phyloP scores from a whole-genome alignment of 1,284 basidiomycete species.

The Coriolopsis trogii region DNA sequence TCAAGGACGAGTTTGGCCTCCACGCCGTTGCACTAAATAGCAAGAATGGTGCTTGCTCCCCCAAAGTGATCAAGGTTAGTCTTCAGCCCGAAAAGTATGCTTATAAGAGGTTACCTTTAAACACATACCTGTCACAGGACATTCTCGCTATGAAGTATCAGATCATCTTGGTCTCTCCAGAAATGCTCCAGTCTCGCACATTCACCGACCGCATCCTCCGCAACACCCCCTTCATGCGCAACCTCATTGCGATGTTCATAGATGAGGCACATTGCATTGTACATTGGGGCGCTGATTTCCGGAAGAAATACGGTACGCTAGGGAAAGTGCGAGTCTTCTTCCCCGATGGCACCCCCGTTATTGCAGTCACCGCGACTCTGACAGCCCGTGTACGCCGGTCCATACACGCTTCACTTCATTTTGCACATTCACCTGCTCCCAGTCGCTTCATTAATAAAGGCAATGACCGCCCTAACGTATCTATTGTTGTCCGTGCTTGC shows the following conservation, averaged over 20 bases:
- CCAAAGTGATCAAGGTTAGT: slow-evolving; percentile 29
- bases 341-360: slow-evolving; percentile 35
- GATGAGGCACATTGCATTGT: slow-evolving; percentile 45
- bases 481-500: slow-evolving; percentile 40
- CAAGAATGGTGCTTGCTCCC: slow-evolving; percentile 29
- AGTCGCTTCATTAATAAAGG: slow-evolving; percentile 29
- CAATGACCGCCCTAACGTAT: slow-evolving; percentile 43
- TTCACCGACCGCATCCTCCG: slow-evolving; percentile 39
- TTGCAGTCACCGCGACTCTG: slow-evolving; percentile 44
- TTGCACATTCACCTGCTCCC: slow-evolving; percentile 1
- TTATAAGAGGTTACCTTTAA: neutral
- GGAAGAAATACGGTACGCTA: slow-evolving; percentile 41
- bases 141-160: slow-evolving; percentile 35
- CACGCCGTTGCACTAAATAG: slow-evolving; percentile 40
- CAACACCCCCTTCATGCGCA: slow-evolving; percentile 29
- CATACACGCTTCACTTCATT: slow-evolving; percentile 37
- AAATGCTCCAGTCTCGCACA: slow-evolving; percentile 34
- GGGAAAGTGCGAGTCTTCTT: slow-evolving; percentile 40
- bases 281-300: slow-evolving; percentile 44
- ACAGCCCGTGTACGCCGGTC: slow-evolving; percentile 34
- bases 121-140: slow-evolving; percentile 24
- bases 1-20: slow-evolving; percentile 31
- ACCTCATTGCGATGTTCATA: slow-evolving; percentile 37
- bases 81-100: neutral
- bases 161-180: slow-evolving; percentile 42